Percentiles rank a stretch among this genome's conserved stretches.
phyloP scores from a whole-genome alignment of 140 eudicot species.

The Stevia rebaudiana region DNA sequence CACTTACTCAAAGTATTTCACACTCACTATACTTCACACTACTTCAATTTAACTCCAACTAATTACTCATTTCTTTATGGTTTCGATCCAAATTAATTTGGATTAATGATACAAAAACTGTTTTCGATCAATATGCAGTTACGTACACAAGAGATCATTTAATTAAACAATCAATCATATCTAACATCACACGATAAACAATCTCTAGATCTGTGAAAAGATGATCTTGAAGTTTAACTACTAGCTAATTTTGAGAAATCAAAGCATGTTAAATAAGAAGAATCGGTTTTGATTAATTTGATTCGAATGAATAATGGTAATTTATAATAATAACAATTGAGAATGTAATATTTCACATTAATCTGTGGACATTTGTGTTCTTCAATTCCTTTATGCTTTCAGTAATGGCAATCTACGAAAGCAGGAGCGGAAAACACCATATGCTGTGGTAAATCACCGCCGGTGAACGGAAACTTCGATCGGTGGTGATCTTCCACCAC shows the following conservation, averaged over 20 bases:
- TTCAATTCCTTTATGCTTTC: conserved; percentile 10
- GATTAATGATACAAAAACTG: neutral
- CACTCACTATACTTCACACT: conserved; percentile 43
- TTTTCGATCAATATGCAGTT: neutral
- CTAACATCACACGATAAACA: neutral
- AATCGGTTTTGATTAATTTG: conserved; percentile 24
- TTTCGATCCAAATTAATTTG: neutral
- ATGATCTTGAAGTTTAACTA: neutral
- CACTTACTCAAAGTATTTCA: conserved; percentile 78
- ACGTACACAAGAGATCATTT: neutral
- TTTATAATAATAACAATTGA: conserved; percentile 18
- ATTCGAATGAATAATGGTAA: conserved; percentile 20
- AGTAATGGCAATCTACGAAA: conserved; percentile 68
- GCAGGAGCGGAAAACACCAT: conserved; percentile 54
- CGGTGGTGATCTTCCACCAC: conserved; percentile 31
- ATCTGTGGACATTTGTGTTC: conserved; percentile 22
- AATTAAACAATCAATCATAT: neutral
- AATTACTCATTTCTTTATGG: neutral
- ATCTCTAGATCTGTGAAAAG: neutral
- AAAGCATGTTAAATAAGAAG: conserved; percentile 8
- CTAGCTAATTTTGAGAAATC: no score
- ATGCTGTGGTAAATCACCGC: conserved; percentile 19
- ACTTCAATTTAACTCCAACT: conserved; percentile 36
- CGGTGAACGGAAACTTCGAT: conserved; percentile 29
- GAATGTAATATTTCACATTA: conserved; percentile 32